Conservation (phyloP, 345 rosid genomes). For the Populus tremula region DNA sequence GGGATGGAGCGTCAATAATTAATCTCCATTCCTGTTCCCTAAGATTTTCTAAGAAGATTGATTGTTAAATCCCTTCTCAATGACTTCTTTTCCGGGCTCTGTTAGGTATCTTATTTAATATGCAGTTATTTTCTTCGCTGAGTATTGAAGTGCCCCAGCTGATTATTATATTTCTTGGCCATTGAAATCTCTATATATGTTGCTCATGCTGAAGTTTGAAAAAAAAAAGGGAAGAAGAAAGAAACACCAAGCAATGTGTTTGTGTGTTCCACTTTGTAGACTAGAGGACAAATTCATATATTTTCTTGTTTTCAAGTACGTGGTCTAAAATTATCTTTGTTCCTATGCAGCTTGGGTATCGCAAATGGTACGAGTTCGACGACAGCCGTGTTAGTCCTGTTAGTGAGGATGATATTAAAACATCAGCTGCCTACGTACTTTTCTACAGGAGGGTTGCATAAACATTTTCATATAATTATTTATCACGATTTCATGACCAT, state of each 20-base stretch:
- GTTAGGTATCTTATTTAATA: too few species aligned
- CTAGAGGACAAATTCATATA: background rate
- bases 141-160: too few species aligned
- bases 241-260: background rate
- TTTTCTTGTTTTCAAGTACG: background rate
- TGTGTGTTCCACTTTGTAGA: background rate
- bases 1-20: too few species aligned
- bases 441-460: conserved; percentile 22
- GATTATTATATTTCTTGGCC: background rate
- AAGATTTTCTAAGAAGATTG: too few species aligned
- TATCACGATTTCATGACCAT: background rate
- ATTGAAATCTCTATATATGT: background rate
- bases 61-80: too few species aligned
- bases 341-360: conserved; percentile 21
- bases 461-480: background rate
- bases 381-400: conserved; percentile 13
- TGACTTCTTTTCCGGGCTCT: too few species aligned
- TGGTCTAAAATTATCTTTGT: background rate
- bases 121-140: too few species aligned
- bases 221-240: background rate
- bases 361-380: conserved; percentile 21
- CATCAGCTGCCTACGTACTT: conserved; percentile 27
- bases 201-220: background rate
- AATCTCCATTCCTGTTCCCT: too few species aligned
- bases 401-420: conserved; percentile 9